Evolutionary conservation across 768 basidiomycete genomes (phyloP), one percentile per base, ranked within the genome.

Genomic region (Lactarius trivialis): DNA sequence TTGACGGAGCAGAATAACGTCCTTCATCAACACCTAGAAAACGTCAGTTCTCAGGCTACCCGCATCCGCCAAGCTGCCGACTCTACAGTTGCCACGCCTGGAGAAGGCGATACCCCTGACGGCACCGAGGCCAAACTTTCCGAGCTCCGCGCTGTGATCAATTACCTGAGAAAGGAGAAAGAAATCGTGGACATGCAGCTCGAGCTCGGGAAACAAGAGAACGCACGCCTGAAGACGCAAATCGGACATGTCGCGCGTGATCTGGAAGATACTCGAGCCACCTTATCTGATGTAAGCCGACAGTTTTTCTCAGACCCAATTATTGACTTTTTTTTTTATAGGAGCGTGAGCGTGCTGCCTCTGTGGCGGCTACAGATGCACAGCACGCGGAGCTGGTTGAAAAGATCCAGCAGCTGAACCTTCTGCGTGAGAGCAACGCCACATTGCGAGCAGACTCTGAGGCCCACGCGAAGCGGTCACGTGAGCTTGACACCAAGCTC

Each of bases 161-260:
- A 85, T 2, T 94, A 90, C 73, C 76, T 95, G 36, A 82, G 93
- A 45, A 91, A 88, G 70, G 93, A 94, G 78, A 93, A 95, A 74
- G 91, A 94, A 71, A 92, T 95, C 56, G 87, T 91, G 50, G 92
- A 95, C 67, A 81, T 93, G 34, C 91, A 93, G 65, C 79, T 92
- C 28, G 89, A 93, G 68, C 82, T 94, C 53, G 81, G 85, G 77
- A 88, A 82, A 70, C 83, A 85, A 68, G 91, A 94, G 75, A 89
- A 81, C 66, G 74, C 82, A 9, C 82, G 91, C 5, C 72, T 91
- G 56, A 89, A 88, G 71, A 74, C 81, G 21, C 88, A 93, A 70
- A 81, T 89, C 30, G 91, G 93, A 7, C 85, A 89, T 68, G 71
- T 92, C 45, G 78, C 80, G 17, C 84, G 85, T 65, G 83, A 75